These are phyloP conservation scores for Fusarium floridanum DNA, from an alignment of 2,329 filamentous ascomycete genomes.

Conservation along the genomic window DNA sequence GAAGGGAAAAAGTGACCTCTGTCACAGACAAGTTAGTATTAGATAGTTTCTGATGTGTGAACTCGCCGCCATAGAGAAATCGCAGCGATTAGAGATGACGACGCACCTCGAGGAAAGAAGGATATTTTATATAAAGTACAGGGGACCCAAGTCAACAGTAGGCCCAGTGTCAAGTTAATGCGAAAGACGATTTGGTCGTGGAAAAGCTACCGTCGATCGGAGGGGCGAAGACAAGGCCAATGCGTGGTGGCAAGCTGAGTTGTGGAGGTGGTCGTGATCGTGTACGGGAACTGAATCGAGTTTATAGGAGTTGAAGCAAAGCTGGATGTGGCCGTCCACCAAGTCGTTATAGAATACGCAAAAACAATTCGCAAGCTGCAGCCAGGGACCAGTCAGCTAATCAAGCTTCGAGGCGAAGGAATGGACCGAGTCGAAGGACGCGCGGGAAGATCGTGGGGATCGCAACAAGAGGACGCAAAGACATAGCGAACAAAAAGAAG, in stretches of 20 bases:
- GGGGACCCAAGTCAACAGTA: neutral
- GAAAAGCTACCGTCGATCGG: conserved; percentile 12
- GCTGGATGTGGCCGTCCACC: conserved; percentile 8
- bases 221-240: conserved; percentile 7
- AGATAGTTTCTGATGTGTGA: neutral
- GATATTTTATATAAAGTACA: conserved; percentile 3
- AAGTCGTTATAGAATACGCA: conserved; percentile 15
- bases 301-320: conserved; percentile 17
- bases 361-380: conserved; percentile 21
- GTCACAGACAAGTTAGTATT: neutral
- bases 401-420: neutral
- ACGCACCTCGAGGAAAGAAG: conserved; percentile 17
- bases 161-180: conserved; percentile 23
- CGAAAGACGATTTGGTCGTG: conserved; percentile 20
- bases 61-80: neutral
- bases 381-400: conserved; percentile 9
- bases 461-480: neutral
- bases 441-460: neutral
- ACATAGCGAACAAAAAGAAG: conserved; percentile 15
- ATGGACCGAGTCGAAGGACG: neutral
- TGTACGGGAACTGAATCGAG: conserved; percentile 10
- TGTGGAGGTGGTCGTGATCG: conserved; percentile 12
- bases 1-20: neutral
- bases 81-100: neutral
- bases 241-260: conserved; percentile 17